Evolutionary conservation across 441 rosid species (phyloP), one percentile per base, ranked within the genome.

Genomic region (Hypseocharis bilobata): DNA sequence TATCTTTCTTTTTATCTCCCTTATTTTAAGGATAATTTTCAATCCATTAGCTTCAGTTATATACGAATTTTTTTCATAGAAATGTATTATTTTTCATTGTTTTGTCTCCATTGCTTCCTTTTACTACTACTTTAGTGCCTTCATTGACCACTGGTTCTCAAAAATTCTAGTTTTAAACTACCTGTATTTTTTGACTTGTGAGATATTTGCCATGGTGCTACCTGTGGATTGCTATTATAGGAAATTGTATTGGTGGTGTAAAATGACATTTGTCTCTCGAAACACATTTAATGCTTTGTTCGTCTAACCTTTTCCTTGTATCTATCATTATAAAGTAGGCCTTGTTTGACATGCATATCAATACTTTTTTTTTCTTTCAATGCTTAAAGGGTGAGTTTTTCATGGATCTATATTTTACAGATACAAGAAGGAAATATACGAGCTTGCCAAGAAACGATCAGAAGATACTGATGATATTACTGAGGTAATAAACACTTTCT

Each of bases 361-460:
- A 54, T 54, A 19, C 22, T 23, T 54, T 54, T 45, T 23, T 61
- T 25, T 5, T 16, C 30, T n/a, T 51, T 52, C 27, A 61, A 54
- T 34, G n/a, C 27, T 40, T 7, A 10, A 52, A 61, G 58, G 38
- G 8, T 60, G 49, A 54, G 52, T 49, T 64, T 36, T 36, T 66
- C 47, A 47, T 42, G 49, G 62, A 19, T 22, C 45, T 38, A 20
- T 52, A 26, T 67, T 71, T 80, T 68, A 65, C 83, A 91, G 98
- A 61, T 82, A 88, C 80, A 93, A 93, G 82, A 86, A 74, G 76
- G 81, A 88, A 82, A 81, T 88, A 71, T 87, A 83, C 67, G 95
- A 93, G 19, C 92, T 90, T 60, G 87, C 88, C 57, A 83, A 84
- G 83, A 90, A 88, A 78, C 80, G 85, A 59, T 74, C 87, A 22